A percentile compares a stretch with the other conserved stretches of the same genome.
These are phyloP conservation scores for Boletus rufocinnamomeus DNA, from an alignment of 768 basidiomycete genomes.

Conservation along the genomic window DNA sequence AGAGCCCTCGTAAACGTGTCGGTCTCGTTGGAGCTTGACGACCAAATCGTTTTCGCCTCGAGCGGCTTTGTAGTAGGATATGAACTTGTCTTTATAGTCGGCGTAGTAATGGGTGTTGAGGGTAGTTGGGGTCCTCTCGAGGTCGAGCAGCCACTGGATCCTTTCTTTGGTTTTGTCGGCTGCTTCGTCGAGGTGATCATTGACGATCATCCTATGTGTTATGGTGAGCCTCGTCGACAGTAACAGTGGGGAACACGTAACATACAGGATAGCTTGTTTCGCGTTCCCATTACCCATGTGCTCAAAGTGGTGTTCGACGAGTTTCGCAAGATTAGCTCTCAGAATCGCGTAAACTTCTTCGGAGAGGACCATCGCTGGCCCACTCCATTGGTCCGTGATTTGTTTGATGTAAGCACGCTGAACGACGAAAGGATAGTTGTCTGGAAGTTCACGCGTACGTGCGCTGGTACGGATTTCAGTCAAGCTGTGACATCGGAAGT, in stretches of 20 bases:
- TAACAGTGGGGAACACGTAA: not conserved
- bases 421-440: conserved; percentile 64
- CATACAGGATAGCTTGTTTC: conserved; percentile 50
- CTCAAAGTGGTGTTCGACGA: conserved; percentile 53
- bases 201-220: conserved; percentile 46
- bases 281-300: too few relatives aligned
- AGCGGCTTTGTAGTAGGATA: conserved; percentile 47
- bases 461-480: conserved; percentile 44
- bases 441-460: conserved; percentile 69
- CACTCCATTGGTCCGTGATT: conserved; percentile 49
- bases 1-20: not conserved
- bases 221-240: too few relatives aligned
- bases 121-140: conserved; percentile 54
- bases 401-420: conserved; percentile 50
- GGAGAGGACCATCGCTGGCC: conserved; percentile 48
- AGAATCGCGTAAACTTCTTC: too few relatives aligned
- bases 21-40: too few relatives aligned
- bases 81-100: conserved; percentile 57
- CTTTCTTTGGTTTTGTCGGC: too few relatives aligned
- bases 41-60: conserved; percentile 17
- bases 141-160: conserved; percentile 49
- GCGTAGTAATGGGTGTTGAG: conserved; percentile 55
- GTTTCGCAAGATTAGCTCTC: conserved; percentile 38
- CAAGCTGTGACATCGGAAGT: too few relatives aligned
- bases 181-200: conserved; percentile 51